Conservation (phyloP, 192 early-diverging fungal genomes). For the Linnemannia hyalina region DNA sequence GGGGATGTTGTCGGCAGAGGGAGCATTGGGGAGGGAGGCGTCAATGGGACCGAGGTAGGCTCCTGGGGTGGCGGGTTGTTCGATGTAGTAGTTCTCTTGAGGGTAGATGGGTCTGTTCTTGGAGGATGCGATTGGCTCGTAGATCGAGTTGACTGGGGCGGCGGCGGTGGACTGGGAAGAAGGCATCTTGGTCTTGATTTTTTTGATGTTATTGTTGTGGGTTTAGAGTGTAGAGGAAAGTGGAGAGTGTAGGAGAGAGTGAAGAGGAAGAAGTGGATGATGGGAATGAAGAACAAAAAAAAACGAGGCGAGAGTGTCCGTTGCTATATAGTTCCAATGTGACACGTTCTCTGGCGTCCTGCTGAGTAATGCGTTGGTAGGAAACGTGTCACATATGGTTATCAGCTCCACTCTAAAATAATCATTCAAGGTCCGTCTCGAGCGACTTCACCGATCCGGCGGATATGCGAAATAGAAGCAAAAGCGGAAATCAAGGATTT, state of each 20-base stretch:
- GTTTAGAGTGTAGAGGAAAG: background rate
- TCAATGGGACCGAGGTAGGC: slow-evolving; percentile 50
- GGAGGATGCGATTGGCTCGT: background rate
- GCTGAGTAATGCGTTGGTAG: background rate
- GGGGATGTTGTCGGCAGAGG: slow-evolving; percentile 41
- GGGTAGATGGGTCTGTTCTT: slow-evolving; percentile 16
- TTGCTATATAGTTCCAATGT: background rate
- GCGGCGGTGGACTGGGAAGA: background rate
- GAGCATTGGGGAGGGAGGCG: slow-evolving; percentile 25
- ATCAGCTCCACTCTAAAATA: no score
- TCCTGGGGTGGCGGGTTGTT: slow-evolving; percentile 33
- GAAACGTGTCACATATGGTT: slow-evolving; percentile 2
- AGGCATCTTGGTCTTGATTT: slow-evolving; percentile 14
- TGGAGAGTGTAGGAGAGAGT: background rate
- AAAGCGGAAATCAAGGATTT: no score
- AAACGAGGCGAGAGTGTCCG: background rate
- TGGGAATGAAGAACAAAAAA: background rate
- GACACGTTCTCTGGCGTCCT: background rate
- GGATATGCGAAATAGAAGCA: no score
- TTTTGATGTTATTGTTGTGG: background rate
- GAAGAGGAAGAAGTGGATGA: background rate
- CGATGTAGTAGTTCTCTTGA: slow-evolving; percentile 38
- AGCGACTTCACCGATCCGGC: no score
- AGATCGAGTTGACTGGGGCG: background rate
- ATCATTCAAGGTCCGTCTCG: no score